A percentile compares a stretch with the other conserved stretches of the same genome.
phyloP scores from a whole-genome alignment of 2,329 filamentous ascomycete species.

The Fusarium brachygibbosum region DNA sequence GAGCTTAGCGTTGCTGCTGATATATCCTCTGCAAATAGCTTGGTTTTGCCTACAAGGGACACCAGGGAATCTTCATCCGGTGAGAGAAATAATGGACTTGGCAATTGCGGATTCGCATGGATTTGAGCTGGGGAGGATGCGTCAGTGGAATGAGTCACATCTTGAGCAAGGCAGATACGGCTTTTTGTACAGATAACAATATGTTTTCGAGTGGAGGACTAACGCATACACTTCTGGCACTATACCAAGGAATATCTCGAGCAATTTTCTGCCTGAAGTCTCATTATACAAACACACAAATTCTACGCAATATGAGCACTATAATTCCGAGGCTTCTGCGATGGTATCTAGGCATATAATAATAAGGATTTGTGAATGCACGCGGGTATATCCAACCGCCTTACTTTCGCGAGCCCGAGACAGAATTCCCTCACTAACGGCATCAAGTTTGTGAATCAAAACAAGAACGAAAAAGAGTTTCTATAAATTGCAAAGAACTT shows the following conservation, averaged over 20 bases:
- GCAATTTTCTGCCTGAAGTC: too few relatives aligned
- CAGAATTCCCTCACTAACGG: rapidly evolving
- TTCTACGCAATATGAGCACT: too few relatives aligned
- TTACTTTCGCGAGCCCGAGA: not conserved
- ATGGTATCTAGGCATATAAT: too few relatives aligned
- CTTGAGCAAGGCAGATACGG: constrained; percentile 9
- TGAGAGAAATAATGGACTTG: constrained; percentile 19
- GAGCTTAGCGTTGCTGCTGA: constrained; percentile 5
- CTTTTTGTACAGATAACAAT: constrained; percentile 7
- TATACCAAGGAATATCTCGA: rapidly evolving
- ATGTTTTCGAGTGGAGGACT: not conserved
- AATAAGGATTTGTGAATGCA: not conserved
- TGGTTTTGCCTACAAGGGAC: constrained; percentile 25
- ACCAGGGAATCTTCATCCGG: not conserved
- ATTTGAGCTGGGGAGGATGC: constrained; percentile 27
- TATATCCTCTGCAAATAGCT: constrained; percentile 31
- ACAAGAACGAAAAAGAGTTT: not conserved
- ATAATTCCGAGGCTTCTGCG: too few relatives aligned
- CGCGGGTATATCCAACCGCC: not conserved
- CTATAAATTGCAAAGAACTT: too few relatives aligned
- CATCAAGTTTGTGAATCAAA: not conserved
- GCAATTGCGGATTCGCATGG: constrained; percentile 27
- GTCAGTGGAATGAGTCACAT: constrained; percentile 15
- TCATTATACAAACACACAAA: too few relatives aligned
- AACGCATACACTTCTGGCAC: rapidly evolving